phyloP scores from a whole-genome alignment of 2,329 filamentous ascomycete genomes.

The Chaetoscypha palmicola region DNA sequence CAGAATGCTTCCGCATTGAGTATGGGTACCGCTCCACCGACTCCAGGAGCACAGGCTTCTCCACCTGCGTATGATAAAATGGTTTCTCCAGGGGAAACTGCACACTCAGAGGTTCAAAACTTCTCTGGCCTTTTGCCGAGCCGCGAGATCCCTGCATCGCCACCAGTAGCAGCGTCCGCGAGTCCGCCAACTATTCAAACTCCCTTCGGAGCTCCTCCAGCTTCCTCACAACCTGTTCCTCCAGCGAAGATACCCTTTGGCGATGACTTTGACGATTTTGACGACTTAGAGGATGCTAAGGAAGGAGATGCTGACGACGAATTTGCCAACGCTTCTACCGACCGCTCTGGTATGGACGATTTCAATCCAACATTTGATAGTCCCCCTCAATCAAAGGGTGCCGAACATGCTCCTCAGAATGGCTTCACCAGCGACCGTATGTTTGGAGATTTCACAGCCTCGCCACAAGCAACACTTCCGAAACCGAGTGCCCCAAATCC shows the following conservation, averaged over 20 bases:
- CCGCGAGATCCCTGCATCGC: conserved; percentile 42
- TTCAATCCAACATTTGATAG: conserved; percentile 81
- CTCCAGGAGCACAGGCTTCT: conserved; percentile 47
- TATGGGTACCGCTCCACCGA: conserved; percentile 38
- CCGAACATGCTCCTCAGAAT: conserved; percentile 23
- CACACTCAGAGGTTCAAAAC: conserved; percentile 42
- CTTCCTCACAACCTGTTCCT: conserved; percentile 30
- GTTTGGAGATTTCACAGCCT: conserved; percentile 40
- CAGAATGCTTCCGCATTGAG: conserved; percentile 21
- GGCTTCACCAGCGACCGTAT: conserved; percentile 22
- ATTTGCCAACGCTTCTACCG: conserved; percentile 62
- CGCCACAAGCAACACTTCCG: conserved; percentile 35
- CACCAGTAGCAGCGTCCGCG: conserved; percentile 23
- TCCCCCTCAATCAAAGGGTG: conserved; percentile 30
- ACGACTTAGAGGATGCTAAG: conserved; percentile 76
- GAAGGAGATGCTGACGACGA: conserved; percentile 75
- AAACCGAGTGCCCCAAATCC: conserved; percentile 30
- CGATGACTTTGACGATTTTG: conserved; percentile 75
- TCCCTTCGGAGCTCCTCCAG: conserved; percentile 21
- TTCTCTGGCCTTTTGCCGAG: conserved; percentile 50
- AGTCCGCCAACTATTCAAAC: conserved; percentile 24
- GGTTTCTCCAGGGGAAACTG: conserved; percentile 32
- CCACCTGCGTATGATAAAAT: conserved; percentile 49
- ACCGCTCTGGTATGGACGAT: conserved; percentile 62
- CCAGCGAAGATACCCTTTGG: conserved; percentile 53